Base-by-base conservation (phyloP, 1,284 basidiomycete species). In the Rhodotorula sp. region DNA sequence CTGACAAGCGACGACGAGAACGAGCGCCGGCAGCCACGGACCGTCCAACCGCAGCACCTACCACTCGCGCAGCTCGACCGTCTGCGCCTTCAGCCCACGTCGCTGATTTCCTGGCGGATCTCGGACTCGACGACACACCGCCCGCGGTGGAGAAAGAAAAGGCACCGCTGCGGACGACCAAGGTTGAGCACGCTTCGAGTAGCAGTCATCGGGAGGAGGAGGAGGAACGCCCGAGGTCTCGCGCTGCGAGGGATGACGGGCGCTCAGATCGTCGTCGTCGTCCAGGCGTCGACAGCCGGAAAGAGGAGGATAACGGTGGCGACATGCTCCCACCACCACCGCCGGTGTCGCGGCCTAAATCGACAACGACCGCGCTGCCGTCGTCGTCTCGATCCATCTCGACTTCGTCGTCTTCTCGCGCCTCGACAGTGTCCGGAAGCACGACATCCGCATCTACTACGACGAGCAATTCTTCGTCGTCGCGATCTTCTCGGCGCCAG, bases 91-190 rank as follows among this genome's bases (percentile, higher is more conserved):
- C 62, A 0, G 44, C 57, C 10, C 33, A 46, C 29, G 67, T 71
- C 26, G 57, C 67, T 14, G 49, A 54, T 12, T 71, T 71, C 56
- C 64, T 71, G 46, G 59, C 60, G 20, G 67, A 69, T 7, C 60
- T 71, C 57, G 67, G 64, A 3, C 62, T 71, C 61, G 70, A 71
- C 61, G 70, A 71, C 26, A 66, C 70, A 15, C 70, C 70, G 4
- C 57, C 42, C 59, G 46, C 44, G 20, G 37, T 51, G 17, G 37
- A 33, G 18, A 42, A 56, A 5, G 53, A 33, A 22, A 62, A 62
- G 53, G 62, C 42, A 2, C 33, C 63, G 33, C 59, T 61, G 22
- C 42, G 48, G 24, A 64, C 24, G 17, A 51, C 45, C n/a, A 42
- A 26, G 26, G 49, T 22, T 42, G 53, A 18, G 54, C 29, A n/a